Evolutionary conservation across 139 green algal genomes (phyloP), one percentile per base, ranked within the genome.

Genomic region (Tetradesmus lagerheimii): DNA sequence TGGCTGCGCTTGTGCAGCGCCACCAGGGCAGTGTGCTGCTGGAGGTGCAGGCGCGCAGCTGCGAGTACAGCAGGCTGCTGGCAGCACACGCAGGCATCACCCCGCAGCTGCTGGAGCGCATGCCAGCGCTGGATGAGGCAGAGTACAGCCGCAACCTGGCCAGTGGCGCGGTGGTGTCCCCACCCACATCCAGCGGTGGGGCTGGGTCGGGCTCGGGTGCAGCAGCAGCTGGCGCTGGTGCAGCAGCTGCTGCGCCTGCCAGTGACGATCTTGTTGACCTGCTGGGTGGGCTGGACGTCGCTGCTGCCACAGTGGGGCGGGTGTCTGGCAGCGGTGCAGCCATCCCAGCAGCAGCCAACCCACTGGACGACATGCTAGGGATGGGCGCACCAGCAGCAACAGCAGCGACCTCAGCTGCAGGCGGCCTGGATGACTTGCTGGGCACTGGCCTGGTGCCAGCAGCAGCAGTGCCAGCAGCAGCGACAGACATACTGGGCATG

Each of bases 41-140:
- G 87, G 98, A 99, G 95, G 90, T 96, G 86, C 97, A 99, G 92
- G 91, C 93, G 14, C 91, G 96, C 45, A 91, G 92, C 9, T 95
- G 96, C 38, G 97, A 99, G 93, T 99, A 96, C 91, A 85, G 78
- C 79, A 23, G 86, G 23, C 29, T 71, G 67, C 41, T 84, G 27
- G 81, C 14, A 11, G 62, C 14, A 16, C 86, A 87, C 50, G 43
- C 6, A 23, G 39, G 25, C 35, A 67, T 91, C 31, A 89, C 87
- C 35, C 74, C 92, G 4, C 91, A 97, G 91, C 93, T 99, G 77
- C 92, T 99, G 88, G 98, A 99, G 92, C 96, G 94, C 91, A 99
- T 99, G 93, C 98, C 98, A 1, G 91, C 97, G 1, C 81, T 99
- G 85, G 96, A 99, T 78, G 97, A 98, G 90, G 90, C 89, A 29